Evolutionary conservation across 2,329 filamentous ascomycete species (phyloP), one percentile per base, ranked within the genome.

Genomic region (Fusarium clavum): DNA sequence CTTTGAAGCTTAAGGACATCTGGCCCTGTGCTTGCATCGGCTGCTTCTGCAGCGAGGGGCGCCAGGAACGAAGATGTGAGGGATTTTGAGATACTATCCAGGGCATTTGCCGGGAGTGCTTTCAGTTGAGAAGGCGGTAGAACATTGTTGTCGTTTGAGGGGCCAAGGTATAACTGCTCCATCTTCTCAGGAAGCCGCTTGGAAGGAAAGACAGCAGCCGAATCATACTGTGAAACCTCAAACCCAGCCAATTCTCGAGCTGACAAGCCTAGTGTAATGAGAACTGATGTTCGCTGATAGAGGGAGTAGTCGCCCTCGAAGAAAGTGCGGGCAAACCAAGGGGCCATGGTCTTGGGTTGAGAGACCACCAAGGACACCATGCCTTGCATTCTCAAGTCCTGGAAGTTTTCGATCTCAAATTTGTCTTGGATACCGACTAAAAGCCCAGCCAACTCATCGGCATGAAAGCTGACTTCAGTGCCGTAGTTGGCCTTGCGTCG

Each of bases 231-330:
- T 0, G 86, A 88, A 10, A 83, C 81, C 48, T 92, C 89, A 70
- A 92, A 89, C 0, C 96, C 94, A 3, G 94, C 93, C 12, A 99
- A 81, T 79, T 98, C 94, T 62, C 95, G 88, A 4, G 93, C 93
- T 30, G 92, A 89, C 0, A 99, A 82, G 0, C 94, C 95, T 6
- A 99, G 83, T 0, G 93, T 90, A 22, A 93, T 91, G 55, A 99
- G 89, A 40, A 98, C 86, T 0, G 92, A 89, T 10, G 92, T 92
- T 41, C 96, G 88, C 78, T 98, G 95, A 0, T 91, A 88, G 40
- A 98, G 83, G 0, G 94, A 97, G 79, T 96, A 94, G 77, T 99
- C 96, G 18, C 94, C 94, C 44, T 94, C 91, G 77, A 98, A 98
- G 77, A 96, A 97, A 0, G 92, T 91, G 60, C 90, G 89, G 5